A percentile compares a stretch with the other conserved stretches of the same genome.
Conservation (phyloP, 202 grass and related monocot species). For the Hordeum pubiflorum region DNA sequence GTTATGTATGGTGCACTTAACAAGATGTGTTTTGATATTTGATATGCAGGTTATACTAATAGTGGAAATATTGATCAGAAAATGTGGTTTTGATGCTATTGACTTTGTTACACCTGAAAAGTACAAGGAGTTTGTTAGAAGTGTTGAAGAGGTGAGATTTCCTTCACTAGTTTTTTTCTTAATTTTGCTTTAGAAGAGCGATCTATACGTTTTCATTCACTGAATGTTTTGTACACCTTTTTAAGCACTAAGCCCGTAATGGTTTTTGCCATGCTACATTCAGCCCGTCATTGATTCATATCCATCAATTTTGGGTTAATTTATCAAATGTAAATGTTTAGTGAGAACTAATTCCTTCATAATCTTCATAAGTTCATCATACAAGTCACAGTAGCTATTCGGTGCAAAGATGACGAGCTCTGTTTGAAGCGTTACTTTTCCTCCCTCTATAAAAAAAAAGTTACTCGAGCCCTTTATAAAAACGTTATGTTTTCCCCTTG, state of each 20-base stretch:
- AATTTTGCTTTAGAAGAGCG: background rate
- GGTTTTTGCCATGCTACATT: background rate
- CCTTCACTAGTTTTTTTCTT: background rate
- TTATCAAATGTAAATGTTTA: background rate
- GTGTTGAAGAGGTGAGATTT: conserved; percentile 45
- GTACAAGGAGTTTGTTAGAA: conserved; percentile 65
- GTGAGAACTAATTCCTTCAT: background rate
- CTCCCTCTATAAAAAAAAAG: no score
- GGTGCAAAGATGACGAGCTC: no score
- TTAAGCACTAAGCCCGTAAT: background rate
- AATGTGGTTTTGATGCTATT: conserved; percentile 78
- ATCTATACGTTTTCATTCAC: background rate
- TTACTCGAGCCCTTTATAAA: no score
- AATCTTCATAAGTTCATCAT: background rate
- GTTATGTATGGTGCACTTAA: conserved; percentile 5
- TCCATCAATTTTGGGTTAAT: background rate
- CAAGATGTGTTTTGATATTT: background rate
- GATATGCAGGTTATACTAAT: conserved; percentile 67
- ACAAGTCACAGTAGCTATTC: background rate
- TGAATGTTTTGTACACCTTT: background rate
- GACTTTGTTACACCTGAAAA: conserved; percentile 51
- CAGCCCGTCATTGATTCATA: background rate
- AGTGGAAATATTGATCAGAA: conserved; percentile 86
- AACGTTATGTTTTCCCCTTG: background rate
- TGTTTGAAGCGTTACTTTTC: no score